Evolutionary conservation across 2,329 filamentous ascomycete genomes (phyloP).

Genomic region (Hymenoscyphus salicellus): DNA sequence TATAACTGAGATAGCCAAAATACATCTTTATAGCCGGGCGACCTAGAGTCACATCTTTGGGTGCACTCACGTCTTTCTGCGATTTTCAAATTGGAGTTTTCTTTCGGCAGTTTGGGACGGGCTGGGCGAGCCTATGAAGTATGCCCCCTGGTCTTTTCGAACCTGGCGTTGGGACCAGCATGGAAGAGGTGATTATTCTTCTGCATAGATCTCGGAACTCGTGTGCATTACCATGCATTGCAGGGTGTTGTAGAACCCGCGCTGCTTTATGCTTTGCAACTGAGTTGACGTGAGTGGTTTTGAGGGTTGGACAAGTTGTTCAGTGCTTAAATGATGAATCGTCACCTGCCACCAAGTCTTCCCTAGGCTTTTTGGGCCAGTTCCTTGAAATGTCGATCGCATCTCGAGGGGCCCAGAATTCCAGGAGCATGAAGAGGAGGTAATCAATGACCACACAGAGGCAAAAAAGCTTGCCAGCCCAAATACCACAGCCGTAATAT

Average conservation of each 20-base stretch:
- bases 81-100: slow-evolving; percentile 10
- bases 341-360: slow-evolving; percentile 14
- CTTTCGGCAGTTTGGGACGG: slow-evolving; percentile 10
- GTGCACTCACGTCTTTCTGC: not conserved
- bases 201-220: not conserved
- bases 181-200: slow-evolving; percentile 2
- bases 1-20: slow-evolving; percentile 13
- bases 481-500: slow-evolving; percentile 97
- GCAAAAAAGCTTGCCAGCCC: slow-evolving; percentile 97
- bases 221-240: slow-evolving; percentile 4
- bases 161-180: slow-evolving; percentile 6
- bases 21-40: slow-evolving; percentile 5
- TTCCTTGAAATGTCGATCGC: slow-evolving; percentile 85
- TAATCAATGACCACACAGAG: slow-evolving; percentile 94
- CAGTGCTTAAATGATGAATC: slow-evolving; percentile 9
- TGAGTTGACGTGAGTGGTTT: not conserved
- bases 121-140: not conserved
- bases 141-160: not conserved
- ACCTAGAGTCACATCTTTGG: not conserved
- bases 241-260: not conserved
- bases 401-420: slow-evolving; percentile 80
- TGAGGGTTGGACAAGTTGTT: not conserved
- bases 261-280: not conserved
- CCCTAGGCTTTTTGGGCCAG: slow-evolving; percentile 75
- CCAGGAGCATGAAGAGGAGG: slow-evolving; percentile 80